Evolutionary conservation across 495 filamentous ascomycete genomes (phyloP), one percentile per base, ranked within the genome.

Genomic region (Penicillium crystallinum): DNA sequence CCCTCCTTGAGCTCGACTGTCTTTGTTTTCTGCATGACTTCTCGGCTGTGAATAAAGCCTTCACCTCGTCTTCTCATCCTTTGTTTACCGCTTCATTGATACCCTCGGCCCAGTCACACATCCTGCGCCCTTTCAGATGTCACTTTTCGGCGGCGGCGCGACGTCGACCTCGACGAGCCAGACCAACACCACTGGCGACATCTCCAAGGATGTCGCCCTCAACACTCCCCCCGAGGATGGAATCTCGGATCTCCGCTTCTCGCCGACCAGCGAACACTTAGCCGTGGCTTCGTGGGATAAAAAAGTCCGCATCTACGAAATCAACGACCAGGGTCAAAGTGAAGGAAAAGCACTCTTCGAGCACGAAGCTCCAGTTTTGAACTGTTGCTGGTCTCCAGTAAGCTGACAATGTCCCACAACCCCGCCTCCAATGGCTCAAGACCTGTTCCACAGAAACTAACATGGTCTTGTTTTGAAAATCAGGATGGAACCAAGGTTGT

Each of bases 211-310:
- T 68, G 83, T 96, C 45, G 74, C 83, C 30, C 69, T 98, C 23
- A 80, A 71, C 50, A 79, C 82, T 44, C 87, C 87, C 12, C 93
- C 91, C 12, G 82, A 88, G 42, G 91, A 97, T 71, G 87, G 89
- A 63, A 83, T 96, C 61, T 91, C 89, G 21, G 87, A 91, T 59
- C 68, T 97, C 53, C 73, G 77, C 31, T 97, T 93, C 70, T 91
- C 88, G n/a, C 83, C 89, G 0, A 73, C 77, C 47, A 77, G 76
- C 52, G 85, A 96, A 46, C 82, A 89, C 70, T 73, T 96, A 14
- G 91, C 91, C 25, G 86, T 93, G 34, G 78, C 89, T 44, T 91
- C 86, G 36, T 97, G 91, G 91, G 91, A 97, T 64, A 95, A 91
- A 68, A 91, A 89, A 59, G 88, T 95, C 56, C 85, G 88, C 59